Base-by-base conservation (phyloP, 1,284 basidiomycete species). In the Dichomitus squalens region DNA sequence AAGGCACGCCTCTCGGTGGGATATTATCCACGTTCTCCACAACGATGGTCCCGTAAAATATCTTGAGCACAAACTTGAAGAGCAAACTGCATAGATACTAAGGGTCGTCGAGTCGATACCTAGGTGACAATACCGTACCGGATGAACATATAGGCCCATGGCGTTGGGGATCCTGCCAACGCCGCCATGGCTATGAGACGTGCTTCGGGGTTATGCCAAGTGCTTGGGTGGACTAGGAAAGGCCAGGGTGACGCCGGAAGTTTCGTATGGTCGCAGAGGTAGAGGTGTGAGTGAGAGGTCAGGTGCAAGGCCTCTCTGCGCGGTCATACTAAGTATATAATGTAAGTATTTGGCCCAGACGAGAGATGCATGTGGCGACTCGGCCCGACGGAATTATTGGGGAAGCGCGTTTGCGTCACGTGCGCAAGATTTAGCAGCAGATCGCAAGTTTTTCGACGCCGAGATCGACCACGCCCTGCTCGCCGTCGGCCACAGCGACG, bases 21-120 rank as follows among this genome's bases (percentile, higher is more conserved):
- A 94, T 85, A 44, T 85, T 73, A 46, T 90, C 76, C 1, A 78
- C 76, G 67, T 91, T 90, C 71, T 95, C 92, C 18, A 95, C 82
- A n/a, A 94, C 90, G 55, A 95, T 92, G 9, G 87, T 84, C 2
- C 91, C 90, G 71, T 94, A 94, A 75, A 94, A 94, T 61, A 93
- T 90, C 70, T 90, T 90, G 66, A 94, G 83, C 1, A 92, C 90
- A 63, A 92, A 88, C 64, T 82, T 82, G 72, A 91, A 92, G 23
- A 90, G 75, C 27, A 86, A 70, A 31, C 90, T 91, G 48, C 14
- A 7, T 8, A 27, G 12, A 9, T 25, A n/a, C 56, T 21, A 58
- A 50, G 29, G 18, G 51, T 25, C 49, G 16, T 18, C 7, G 16
- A 36, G 3, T 6, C n/a, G 4, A n/a, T 12, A 16, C 35, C 4